Conservation (phyloP, 2,329 filamentous ascomycete genomes). For the Aspergillus amoenus region DNA sequence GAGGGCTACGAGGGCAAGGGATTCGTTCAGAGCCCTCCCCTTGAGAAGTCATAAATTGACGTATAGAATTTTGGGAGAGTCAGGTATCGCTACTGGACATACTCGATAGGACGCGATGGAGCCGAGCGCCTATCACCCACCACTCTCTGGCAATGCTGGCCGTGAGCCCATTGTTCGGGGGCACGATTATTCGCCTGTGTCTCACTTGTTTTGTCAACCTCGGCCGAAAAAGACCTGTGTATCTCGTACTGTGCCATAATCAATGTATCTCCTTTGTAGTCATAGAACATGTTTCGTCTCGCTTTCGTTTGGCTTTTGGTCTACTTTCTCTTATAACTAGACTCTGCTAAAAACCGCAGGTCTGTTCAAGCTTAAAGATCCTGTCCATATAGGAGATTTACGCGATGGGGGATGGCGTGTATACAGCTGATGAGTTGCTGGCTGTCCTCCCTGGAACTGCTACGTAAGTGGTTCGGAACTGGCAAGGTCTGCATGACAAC, state of each 20-base stretch:
- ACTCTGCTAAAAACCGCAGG: too few species aligned
- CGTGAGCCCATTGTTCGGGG: slow-evolving; percentile 16
- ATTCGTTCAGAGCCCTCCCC: slow-evolving; percentile 65
- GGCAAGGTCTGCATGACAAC: neutral
- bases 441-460: neutral
- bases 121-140: slow-evolving; percentile 9
- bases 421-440: neutral
- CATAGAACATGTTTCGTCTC: slow-evolving; percentile 30
- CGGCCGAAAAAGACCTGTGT: slow-evolving; percentile 38
- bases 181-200: slow-evolving; percentile 23
- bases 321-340: too few species aligned
- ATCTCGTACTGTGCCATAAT: slow-evolving; percentile 46
- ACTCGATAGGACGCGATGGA: slow-evolving; percentile 15
- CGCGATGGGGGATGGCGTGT: neutral
- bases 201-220: slow-evolving; percentile 30
- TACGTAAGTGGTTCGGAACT: neutral
- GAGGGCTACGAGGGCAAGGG: slow-evolving; percentile 77
- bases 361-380: neutral
- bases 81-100: slow-evolving; percentile 23
- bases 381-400: too few species aligned
- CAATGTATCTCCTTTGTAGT: slow-evolving; percentile 45
- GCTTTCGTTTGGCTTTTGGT: slow-evolving; percentile 3
- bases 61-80: slow-evolving; percentile 24
- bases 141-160: slow-evolving; percentile 17
- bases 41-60: slow-evolving; percentile 37